phyloP scores from a whole-genome alignment of 179 eudicot genomes.

The Gypsophila paniculata region DNA sequence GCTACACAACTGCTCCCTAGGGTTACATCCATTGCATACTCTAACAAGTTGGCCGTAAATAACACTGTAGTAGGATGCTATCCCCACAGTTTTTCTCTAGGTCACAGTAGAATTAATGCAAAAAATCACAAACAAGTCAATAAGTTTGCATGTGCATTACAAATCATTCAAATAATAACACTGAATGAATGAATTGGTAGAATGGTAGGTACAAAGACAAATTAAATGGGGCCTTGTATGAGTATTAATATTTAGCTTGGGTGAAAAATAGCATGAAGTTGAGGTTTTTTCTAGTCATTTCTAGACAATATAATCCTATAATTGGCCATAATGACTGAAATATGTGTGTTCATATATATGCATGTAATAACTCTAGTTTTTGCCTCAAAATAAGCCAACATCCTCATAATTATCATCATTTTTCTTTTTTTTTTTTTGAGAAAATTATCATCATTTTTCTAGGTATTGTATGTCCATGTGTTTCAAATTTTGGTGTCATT shows the following conservation, averaged over 20 bases:
- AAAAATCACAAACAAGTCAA: constrained; percentile 15
- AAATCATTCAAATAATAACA: not conserved
- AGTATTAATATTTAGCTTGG: constrained; percentile 2
- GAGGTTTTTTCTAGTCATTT: constrained; percentile 5
- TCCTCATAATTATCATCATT: constrained; percentile 8
- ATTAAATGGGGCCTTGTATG: constrained; percentile 13
- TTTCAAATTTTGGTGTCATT: constrained; percentile 3
- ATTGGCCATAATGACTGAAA: constrained; percentile 9
- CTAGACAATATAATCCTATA: constrained; percentile 14
- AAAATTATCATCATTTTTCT: not conserved
- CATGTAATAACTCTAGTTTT: constrained; percentile 3
- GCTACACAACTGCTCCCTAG: not conserved
- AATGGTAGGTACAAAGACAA: not conserved
- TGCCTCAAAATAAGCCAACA: constrained; percentile 17
- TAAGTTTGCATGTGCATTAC: constrained; percentile 16
- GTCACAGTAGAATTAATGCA: not conserved
- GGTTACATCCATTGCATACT: not conserved
- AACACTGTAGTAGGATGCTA: constrained; percentile 6
- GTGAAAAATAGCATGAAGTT: constrained; percentile 6
- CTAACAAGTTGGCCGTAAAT: constrained; percentile 5
- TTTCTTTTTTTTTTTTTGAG: no score
- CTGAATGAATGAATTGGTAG: no score
- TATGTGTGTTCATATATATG: constrained; percentile 1
- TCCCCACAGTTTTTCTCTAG: constrained; percentile 4
- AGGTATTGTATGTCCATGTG: not conserved